Conservation (phyloP, 2,329 filamentous ascomycete species). For the Sarocladium strictum region DNA sequence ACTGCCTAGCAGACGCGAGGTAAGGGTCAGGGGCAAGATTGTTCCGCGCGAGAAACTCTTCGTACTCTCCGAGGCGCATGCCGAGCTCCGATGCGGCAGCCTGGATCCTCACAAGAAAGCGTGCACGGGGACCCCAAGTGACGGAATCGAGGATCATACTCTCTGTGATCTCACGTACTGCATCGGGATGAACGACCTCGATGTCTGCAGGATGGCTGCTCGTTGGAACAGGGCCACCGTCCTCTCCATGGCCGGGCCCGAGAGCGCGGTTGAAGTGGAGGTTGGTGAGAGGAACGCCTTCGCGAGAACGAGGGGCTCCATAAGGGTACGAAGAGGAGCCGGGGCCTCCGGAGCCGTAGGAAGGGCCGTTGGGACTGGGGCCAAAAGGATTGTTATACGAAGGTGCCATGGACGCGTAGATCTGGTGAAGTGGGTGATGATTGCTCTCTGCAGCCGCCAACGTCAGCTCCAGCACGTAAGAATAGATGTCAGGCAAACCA, state of each 20-base stretch:
- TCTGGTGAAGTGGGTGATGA: constrained; percentile 29
- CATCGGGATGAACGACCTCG: background rate
- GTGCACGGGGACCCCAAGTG: constrained; percentile 25
- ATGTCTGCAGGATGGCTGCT: background rate
- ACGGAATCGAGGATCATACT: constrained; percentile 37
- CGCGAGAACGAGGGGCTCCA: background rate
- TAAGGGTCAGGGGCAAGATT: background rate
- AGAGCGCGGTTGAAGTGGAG: background rate
- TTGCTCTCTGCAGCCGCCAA: constrained; percentile 28
- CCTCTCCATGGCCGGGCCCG: background rate
- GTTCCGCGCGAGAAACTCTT: constrained; percentile 29
- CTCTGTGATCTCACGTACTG: constrained; percentile 17
- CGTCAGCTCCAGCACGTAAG: background rate
- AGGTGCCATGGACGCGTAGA: constrained; percentile 25
- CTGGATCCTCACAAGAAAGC: constrained; percentile 47
- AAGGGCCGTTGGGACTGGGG: background rate
- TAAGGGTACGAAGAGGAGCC: background rate
- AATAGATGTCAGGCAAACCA: background rate
- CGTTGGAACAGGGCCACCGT: background rate
- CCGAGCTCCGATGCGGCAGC: constrained; percentile 49
- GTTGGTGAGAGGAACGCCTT: background rate
- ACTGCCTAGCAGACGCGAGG: background rate
- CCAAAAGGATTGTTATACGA: constrained; percentile 9
- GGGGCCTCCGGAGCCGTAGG: background rate
- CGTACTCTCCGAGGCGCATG: constrained; percentile 45